Evolutionary conservation across 345 rosid genomes (phyloP), one percentile per base, ranked within the genome.

Genomic region (Eucalyptus erythrocorys): DNA sequence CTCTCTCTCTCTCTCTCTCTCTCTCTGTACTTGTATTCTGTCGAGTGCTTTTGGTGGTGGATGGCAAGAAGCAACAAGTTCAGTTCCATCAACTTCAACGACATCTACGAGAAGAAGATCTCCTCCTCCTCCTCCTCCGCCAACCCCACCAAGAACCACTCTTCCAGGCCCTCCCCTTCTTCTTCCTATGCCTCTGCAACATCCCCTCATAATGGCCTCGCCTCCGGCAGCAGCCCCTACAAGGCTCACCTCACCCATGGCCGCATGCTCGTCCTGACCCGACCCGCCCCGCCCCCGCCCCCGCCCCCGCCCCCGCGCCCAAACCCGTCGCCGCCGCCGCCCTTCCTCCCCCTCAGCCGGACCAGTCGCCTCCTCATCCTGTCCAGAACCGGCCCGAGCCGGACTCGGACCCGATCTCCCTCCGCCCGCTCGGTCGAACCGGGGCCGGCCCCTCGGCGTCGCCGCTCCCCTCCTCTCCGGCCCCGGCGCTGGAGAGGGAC

Each of bases 221-320:
- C 64, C 86, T 10, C 57, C 4, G 27, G 59, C 87, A 27, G 61
- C 86, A 12, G 87, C 48, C 76, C 59, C 86, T 89, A 89, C 86
- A 91, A 89, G 87, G 87, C 87, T 89, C 91, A 86, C 49, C 89
- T 88, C 92, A 86, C 95, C 92, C 93, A 93, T 88, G 98, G 99
- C 91, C 99, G 98, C 55, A 97, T 97, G 98, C 95, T 96, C 76
- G 96, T 97, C 90, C 93, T 97, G 92, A 94, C 95, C 92, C 96
- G 95, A 81, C 92, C 98, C 66, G 95, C 57, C 66, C 91, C 91
- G 30, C 90, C n/a, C 92, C 98, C 66, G 95, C 92, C 6, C 91
- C 76, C 6, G 88, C 10, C 48, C 92, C 97, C 53, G 94, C 61
- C 59, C 91, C 91, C n/a, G 90, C 92, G 21, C 92, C 76, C 8